A percentile compares a stretch with the other conserved stretches of the same genome.
Evolutionary conservation across 768 basidiomycete genomes (phyloP).

Genomic region (Trametes cubensis): DNA sequence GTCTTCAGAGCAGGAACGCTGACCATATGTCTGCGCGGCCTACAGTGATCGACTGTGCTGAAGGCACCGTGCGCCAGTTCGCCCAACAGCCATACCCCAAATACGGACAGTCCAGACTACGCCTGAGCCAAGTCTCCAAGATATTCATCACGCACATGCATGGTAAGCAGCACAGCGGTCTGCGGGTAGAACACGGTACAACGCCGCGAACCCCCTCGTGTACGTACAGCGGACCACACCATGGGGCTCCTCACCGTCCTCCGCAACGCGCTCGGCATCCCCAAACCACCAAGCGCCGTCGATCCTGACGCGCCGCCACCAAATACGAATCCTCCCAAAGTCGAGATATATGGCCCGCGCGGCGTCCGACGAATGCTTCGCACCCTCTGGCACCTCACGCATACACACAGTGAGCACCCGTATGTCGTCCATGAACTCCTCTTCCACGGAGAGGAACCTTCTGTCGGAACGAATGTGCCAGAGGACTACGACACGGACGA

Average conservation of each 20-base stretch:
- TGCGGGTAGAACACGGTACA: not conserved
- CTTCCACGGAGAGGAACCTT: conserved; percentile 48
- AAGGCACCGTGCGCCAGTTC: conserved; percentile 77
- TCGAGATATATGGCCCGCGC: conserved; percentile 80
- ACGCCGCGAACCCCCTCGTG: not conserved
- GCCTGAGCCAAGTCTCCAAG: conserved; percentile 54
- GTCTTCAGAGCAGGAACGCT: not conserved
- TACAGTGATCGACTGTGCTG: conserved; percentile 82
- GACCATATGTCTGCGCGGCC: not conserved
- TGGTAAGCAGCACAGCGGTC: conserved; percentile 44
- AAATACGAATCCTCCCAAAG: conserved; percentile 38
- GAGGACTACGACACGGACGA: conserved; percentile 4
- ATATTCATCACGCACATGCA: conserved; percentile 90
- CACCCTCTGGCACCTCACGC: conserved; percentile 67
- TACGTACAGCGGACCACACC: conserved; percentile 62
- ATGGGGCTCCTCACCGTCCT: conserved; percentile 75
- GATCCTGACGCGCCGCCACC: conserved; percentile 15
- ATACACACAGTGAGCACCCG: conserved; percentile 57
- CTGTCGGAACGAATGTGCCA: conserved; percentile 49
- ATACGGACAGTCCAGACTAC: conserved; percentile 34
- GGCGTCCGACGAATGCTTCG: conserved; percentile 79
- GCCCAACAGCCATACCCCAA: conserved; percentile 50
- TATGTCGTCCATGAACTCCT: conserved; percentile 84
- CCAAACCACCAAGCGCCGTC: conserved; percentile 39
- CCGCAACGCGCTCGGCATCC: conserved; percentile 53